These are phyloP conservation scores for Vigna mungo DNA, from an alignment of 306 rosid genomes.

Conservation along the genomic window DNA sequence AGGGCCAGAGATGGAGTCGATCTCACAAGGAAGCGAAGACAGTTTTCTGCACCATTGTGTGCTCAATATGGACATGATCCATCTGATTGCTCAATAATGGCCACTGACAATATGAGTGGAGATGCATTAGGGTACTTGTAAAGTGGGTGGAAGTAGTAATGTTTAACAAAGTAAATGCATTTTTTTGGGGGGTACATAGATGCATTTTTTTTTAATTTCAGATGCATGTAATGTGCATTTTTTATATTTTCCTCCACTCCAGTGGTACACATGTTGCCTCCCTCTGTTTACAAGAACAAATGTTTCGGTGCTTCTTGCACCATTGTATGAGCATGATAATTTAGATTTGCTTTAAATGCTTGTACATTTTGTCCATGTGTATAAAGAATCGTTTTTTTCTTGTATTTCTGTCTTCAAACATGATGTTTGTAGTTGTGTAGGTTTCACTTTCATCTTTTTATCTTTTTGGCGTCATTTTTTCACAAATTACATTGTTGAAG, in stretches of 20 bases:
- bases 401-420: background rate
- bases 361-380: background rate
- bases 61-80: constrained; percentile 70
- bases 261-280: constrained; percentile 16
- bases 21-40: constrained; percentile 63
- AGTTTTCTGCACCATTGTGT: constrained; percentile 68
- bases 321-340: constrained; percentile 22
- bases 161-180: constrained; percentile 49
- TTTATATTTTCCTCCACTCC: constrained; percentile 35
- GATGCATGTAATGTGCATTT: constrained; percentile 15
- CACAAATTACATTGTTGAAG: no score
- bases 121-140: constrained; percentile 66
- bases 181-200: constrained; percentile 24
- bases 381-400: background rate
- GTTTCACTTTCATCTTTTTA: no score
- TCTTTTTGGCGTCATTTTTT: no score
- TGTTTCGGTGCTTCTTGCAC: constrained; percentile 34
- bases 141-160: constrained; percentile 34
- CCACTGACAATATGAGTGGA: constrained; percentile 57
- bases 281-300: constrained; percentile 2
- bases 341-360: background rate
- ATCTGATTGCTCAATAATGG: constrained; percentile 66
- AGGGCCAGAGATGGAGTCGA: constrained; percentile 76
- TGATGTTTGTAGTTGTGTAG: background rate
- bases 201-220: constrained; percentile 8